Conservation (phyloP, 2,329 filamentous ascomycete genomes). For the Cryphonectria nitschkei region DNA sequence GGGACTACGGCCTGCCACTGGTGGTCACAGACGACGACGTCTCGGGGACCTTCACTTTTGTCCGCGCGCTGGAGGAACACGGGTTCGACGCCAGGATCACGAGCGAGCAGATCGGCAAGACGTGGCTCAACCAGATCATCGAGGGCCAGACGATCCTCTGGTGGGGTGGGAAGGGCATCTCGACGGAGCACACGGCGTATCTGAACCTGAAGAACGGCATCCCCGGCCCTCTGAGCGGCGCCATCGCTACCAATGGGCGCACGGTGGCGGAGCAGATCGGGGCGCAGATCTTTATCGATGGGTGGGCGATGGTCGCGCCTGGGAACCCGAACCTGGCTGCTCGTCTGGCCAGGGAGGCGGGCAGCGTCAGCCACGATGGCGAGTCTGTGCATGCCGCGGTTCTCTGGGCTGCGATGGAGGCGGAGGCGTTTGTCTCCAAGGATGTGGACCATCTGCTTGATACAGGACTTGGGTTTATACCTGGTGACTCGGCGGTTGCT, state of each 20-base stretch:
- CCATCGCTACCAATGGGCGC: slow-evolving; percentile 35
- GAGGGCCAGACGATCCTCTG: slow-evolving; percentile 40
- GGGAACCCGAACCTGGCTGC: slow-evolving; percentile 39
- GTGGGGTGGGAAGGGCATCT: slow-evolving; percentile 45
- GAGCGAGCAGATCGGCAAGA: slow-evolving; percentile 35
- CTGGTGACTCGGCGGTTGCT: slow-evolving; percentile 36
- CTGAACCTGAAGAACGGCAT: slow-evolving; percentile 44
- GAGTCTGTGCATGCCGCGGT: slow-evolving; percentile 42
- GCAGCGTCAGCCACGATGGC: slow-evolving; percentile 43
- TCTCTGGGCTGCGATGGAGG: slow-evolving; percentile 46
- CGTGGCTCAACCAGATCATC: slow-evolving; percentile 41
- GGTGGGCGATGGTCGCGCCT: slow-evolving; percentile 40
- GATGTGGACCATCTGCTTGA: slow-evolving; percentile 41
- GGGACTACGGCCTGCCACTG: slow-evolving; percentile 33
- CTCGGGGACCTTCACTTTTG: slow-evolving; percentile 42
- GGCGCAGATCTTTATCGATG: slow-evolving; percentile 45
- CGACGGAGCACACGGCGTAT: slow-evolving; percentile 44
- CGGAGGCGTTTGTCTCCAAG: slow-evolving; percentile 40
- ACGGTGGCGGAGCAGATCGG: slow-evolving; percentile 44
- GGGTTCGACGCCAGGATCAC: slow-evolving; percentile 27
- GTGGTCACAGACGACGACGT: slow-evolving; percentile 42
- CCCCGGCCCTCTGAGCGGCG: slow-evolving; percentile 38
- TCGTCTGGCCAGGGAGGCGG: slow-evolving; percentile 39
- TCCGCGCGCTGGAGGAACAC: slow-evolving; percentile 42
- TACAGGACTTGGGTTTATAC: slow-evolving; percentile 36